These are phyloP conservation scores for Panellus pusillus DNA, from an alignment of 768 basidiomycete genomes.

Conservation along the genomic window DNA sequence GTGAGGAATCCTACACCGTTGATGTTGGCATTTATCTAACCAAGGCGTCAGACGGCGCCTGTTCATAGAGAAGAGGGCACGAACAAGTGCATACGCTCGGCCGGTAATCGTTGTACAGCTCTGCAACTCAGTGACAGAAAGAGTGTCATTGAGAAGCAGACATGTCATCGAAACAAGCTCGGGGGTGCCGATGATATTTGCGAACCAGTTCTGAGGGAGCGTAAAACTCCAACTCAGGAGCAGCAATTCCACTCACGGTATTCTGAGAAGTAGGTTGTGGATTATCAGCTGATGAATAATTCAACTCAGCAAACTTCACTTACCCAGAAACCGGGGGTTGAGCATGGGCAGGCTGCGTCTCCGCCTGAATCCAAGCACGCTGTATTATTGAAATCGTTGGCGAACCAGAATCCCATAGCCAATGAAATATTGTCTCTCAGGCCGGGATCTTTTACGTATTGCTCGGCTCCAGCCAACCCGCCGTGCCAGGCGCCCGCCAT, in stretches of 20 bases:
- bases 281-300: too few species aligned
- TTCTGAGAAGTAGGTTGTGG: slow-evolving; percentile 24
- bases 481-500: slow-evolving; percentile 62
- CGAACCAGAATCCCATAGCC: slow-evolving; percentile 67
- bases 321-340: slow-evolving; percentile 40
- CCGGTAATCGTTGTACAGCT: slow-evolving; percentile 52
- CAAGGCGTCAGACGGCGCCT: too few species aligned
- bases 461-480: slow-evolving; percentile 40
- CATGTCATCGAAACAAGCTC: slow-evolving; percentile 56
- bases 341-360: slow-evolving; percentile 52
- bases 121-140: slow-evolving; percentile 40
- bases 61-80: too few species aligned
- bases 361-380: slow-evolving; percentile 60
- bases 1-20: slow-evolving; percentile 50
- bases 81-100: slow-evolving; percentile 42
- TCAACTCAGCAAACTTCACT: too few species aligned
- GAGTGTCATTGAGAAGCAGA: slow-evolving; percentile 49
- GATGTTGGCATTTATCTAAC: slow-evolving; percentile 21
- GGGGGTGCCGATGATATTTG: slow-evolving; percentile 65
- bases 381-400: slow-evolving; percentile 52
- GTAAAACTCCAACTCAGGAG: background rate
- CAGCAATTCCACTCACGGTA: slow-evolving; percentile 16
- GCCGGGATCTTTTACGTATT: slow-evolving; percentile 41
- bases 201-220: slow-evolving; percentile 64
- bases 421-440: slow-evolving; percentile 42